These are phyloP conservation scores for Schrenkiella parvula DNA, from an alignment of 345 rosid genomes.

Conservation along the genomic window DNA sequence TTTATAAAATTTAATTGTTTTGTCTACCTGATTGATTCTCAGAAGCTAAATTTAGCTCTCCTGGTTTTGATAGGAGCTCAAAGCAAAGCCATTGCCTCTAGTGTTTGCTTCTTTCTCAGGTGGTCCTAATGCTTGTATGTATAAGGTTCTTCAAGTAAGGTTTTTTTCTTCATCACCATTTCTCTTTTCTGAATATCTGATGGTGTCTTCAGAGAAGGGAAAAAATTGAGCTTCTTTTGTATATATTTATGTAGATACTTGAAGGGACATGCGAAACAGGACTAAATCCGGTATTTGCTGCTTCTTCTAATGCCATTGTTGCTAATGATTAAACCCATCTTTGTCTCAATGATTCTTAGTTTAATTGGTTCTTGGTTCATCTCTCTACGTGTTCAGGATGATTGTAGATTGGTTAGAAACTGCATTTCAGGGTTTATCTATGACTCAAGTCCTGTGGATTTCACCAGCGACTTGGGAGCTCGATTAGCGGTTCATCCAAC, in stretches of 20 bases:
- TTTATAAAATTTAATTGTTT: background rate
- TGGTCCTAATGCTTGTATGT: slow-evolving; percentile 91
- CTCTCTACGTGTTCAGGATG: slow-evolving; percentile 47
- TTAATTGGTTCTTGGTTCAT: background rate
- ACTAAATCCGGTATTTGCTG: slow-evolving; percentile 43
- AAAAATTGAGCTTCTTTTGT: background rate
- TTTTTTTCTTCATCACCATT: background rate
- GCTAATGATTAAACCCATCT: background rate
- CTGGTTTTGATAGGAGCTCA: slow-evolving; percentile 54
- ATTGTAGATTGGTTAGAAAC: slow-evolving; percentile 57
- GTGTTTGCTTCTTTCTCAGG: slow-evolving; percentile 89
- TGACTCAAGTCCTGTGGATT: slow-evolving; percentile 88
- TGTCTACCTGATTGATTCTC: background rate
- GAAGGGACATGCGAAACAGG: slow-evolving; percentile 53
- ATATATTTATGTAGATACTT: slow-evolving; percentile 53
- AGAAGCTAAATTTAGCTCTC: background rate
- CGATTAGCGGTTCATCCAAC: slow-evolving; percentile 73
- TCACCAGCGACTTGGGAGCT: slow-evolving; percentile 75
- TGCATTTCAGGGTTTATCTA: slow-evolving; percentile 75
- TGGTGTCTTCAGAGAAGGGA: background rate
- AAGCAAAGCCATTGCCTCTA: slow-evolving; percentile 63
- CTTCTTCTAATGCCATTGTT: background rate
- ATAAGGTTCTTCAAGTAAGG: slow-evolving; percentile 84
- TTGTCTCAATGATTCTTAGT: background rate
- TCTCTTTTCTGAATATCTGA: background rate